These are phyloP conservation scores for Colletotrichum spaethianum DNA, from an alignment of 2,329 filamentous ascomycete genomes.

Conservation along the genomic window DNA sequence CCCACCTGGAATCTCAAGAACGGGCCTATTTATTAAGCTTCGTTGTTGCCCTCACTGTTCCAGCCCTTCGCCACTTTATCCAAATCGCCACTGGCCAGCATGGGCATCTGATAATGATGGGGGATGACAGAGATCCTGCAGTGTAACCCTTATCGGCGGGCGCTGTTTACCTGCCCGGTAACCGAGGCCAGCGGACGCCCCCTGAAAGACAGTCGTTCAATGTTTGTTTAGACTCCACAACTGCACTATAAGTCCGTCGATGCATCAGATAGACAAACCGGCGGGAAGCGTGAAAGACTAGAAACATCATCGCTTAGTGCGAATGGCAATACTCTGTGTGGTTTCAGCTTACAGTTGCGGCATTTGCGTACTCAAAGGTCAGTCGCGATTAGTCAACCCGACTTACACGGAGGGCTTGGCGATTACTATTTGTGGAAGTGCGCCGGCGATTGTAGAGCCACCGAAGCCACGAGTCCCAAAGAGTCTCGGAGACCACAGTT, in stretches of 20 bases:
- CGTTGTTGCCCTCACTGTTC: not conserved
- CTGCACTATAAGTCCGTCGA: not conserved
- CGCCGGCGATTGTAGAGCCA: not conserved
- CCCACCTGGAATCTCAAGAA: not conserved
- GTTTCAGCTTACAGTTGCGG: not conserved
- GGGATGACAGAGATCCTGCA: conserved; percentile 2
- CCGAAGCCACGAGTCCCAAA: not conserved
- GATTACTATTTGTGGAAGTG: not conserved
- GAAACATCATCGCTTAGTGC: not conserved
- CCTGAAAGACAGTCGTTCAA: too few species aligned
- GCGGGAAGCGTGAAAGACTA: not conserved
- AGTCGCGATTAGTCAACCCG: not conserved
- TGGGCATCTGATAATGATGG: conserved; percentile 5
- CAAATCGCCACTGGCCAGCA: conserved; percentile 1
- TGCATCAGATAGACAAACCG: not conserved
- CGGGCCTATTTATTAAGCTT: not conserved
- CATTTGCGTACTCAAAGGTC: not conserved
- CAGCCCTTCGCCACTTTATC: not conserved
- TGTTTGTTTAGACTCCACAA: not conserved
- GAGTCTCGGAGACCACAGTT: not conserved
- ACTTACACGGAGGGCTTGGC: not conserved
- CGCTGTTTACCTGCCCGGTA: conserved; percentile 11
- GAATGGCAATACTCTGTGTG: not conserved
- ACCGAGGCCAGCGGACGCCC: conserved; percentile 1
- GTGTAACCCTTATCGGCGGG: conserved; percentile 17